Evolutionary conservation across 2,329 filamentous ascomycete species (phyloP), one percentile per base, ranked within the genome.

Genomic region (Nemania diffusa): DNA sequence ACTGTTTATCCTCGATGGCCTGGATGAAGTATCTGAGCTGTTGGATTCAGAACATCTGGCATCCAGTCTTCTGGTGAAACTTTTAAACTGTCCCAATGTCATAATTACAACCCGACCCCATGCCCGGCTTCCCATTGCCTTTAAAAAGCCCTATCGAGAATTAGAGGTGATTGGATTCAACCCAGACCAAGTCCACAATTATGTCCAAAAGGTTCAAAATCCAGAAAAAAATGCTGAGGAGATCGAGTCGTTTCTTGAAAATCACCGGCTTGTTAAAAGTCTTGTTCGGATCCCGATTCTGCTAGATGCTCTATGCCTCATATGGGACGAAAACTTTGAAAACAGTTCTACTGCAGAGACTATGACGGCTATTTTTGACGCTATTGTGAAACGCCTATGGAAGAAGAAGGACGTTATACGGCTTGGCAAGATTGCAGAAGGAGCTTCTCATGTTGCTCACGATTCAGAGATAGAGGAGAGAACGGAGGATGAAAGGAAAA

Each of bases 1-100:
- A 20, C 72, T 83, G 1, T 81, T 82, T 58, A 44, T 83, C n/a
- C 75, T 83, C n/a, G 81, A 84, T 69, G 82, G 81, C 5, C 62
- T 83, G 15, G 82, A 84, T 62, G 81, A 84, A 75, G 70, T 83
- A 8, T 75, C 73, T 17, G 48, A 51, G 26, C 48, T 51, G n/a
- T 24, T 29, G 5, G 22, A 29, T 51, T 27, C 48, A 17, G 5
- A 8, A n/a, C 24, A 51, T 5, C 20, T 13, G 24, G 26, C 11
- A 51, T 51, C n/a, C 24, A 5, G 17, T 51, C 26, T 51, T 51
- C 26, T 51, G 17, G 22, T 2, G 13, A 11, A 17, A 11, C 48
- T 51, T 51, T 29, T 51, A 26, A 73, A 75, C 11, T 73, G 74
- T 9, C 74, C 73, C 0, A 77, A 80, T 55, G 74, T 81, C 5